phyloP scores from a whole-genome alignment of 208 protist species.

The Acanthamoeba sp. region DNA sequence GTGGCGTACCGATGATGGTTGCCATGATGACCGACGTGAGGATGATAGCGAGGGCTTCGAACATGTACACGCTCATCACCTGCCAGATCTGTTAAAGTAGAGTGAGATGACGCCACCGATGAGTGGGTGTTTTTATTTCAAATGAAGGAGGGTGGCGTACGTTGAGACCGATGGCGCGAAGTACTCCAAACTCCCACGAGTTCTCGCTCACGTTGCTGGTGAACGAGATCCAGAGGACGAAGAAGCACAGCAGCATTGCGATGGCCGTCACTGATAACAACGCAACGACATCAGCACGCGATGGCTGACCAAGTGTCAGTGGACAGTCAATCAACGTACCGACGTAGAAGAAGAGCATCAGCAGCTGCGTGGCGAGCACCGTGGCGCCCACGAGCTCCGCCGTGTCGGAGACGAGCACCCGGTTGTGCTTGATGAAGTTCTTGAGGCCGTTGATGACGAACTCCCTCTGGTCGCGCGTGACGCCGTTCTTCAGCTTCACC shows the following conservation, averaged over 20 bases:
- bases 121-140: too few species aligned
- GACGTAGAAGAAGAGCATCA: constrained; percentile 96
- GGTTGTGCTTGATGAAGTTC: constrained; percentile 87
- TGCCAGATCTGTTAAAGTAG: constrained; percentile 76
- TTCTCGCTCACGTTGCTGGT: constrained; percentile 96
- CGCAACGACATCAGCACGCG: too few species aligned
- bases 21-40: constrained; percentile 94
- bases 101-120: too few species aligned
- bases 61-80: constrained; percentile 94
- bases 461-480: constrained; percentile 85
- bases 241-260: constrained; percentile 94
- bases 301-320: too few species aligned
- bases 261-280: constrained; percentile 89
- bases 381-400: constrained; percentile 43
- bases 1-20: constrained; percentile 52
- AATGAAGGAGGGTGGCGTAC: neutral
- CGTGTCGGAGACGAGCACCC: constrained; percentile 68
- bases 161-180: constrained; percentile 94
- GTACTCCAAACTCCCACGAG: constrained; percentile 95
- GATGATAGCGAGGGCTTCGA: constrained; percentile 95
- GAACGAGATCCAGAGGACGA: constrained; percentile 97
- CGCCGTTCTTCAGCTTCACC: constrained; percentile 86
- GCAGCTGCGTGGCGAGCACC: constrained; percentile 85
- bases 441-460: constrained; percentile 92
- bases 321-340: constrained; percentile 69